Conservation (phyloP, 2,329 filamentous ascomycete species). For the Thielaviopsis punctulata region DNA sequence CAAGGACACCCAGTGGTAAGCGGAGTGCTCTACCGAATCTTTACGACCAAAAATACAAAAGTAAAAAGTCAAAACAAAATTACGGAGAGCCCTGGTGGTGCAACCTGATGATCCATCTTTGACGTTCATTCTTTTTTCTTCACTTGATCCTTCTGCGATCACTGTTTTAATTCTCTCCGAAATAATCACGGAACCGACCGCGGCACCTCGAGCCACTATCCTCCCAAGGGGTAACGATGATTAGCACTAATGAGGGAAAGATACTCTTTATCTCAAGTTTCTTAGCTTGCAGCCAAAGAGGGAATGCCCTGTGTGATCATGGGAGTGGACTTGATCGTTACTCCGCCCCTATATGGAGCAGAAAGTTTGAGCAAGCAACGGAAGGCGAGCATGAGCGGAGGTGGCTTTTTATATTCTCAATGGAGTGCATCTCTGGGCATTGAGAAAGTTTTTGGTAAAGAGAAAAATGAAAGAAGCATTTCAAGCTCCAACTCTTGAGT, state of each 20-base stretch:
- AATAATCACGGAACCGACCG: slow-evolving; percentile 8
- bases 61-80: slow-evolving; percentile 13
- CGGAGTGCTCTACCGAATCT: slow-evolving; percentile 11
- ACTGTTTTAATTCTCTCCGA: slow-evolving; percentile 4
- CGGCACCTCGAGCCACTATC: slow-evolving; percentile 16
- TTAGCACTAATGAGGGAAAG: slow-evolving; percentile 98
- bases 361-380: neutral
- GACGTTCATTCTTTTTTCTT: slow-evolving; percentile 6
- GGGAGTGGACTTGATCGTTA: slow-evolving; percentile 81
- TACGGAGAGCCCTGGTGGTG: slow-evolving; percentile 12
- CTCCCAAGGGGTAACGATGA: slow-evolving; percentile 31
- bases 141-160: slow-evolving; percentile 3
- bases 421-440: neutral
- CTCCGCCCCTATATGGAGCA: slow-evolving; percentile 32
- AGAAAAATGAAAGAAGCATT: neutral
- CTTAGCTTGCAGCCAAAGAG: slow-evolving; percentile 31
- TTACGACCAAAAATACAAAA: slow-evolving; percentile 13
- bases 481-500: neutral
- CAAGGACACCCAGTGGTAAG: slow-evolving; percentile 39
- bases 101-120: slow-evolving; percentile 9
- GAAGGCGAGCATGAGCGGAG: neutral
- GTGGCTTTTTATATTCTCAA: slow-evolving; percentile 2
- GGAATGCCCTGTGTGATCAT: slow-evolving; percentile 94
- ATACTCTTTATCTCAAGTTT: slow-evolving; percentile 45
- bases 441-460: neutral